Evolutionary conservation across 2,329 filamentous ascomycete species (phyloP).

Genomic region (Alternaria gansuensis): DNA sequence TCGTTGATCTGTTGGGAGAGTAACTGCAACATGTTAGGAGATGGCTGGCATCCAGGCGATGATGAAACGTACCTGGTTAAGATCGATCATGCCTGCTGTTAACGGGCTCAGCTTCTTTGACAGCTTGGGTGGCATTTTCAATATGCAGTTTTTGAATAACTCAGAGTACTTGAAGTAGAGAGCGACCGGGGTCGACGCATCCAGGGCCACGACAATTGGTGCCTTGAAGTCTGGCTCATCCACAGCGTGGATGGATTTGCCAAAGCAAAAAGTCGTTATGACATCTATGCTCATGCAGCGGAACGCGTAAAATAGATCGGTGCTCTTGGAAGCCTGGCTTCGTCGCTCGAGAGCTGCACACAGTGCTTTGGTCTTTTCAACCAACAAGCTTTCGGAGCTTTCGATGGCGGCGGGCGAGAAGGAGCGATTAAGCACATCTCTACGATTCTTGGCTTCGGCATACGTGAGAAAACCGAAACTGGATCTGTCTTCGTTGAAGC

Average conservation of each 20-base stretch:
- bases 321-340: constrained; percentile 27
- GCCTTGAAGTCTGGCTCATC: constrained; percentile 53
- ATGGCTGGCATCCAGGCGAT: neutral
- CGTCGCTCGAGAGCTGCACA: constrained; percentile 43
- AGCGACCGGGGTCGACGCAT: constrained; percentile 48
- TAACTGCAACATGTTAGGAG: constrained; percentile 28
- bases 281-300: constrained; percentile 36
- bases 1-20: constrained; percentile 46
- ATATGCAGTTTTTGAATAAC: constrained; percentile 49
- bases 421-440: constrained; percentile 54
- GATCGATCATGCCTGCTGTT: constrained; percentile 52
- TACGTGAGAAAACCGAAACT: constrained; percentile 56
- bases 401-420: constrained; percentile 55
- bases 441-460: constrained; percentile 53
- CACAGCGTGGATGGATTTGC: constrained; percentile 52
- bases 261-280: constrained; percentile 54
- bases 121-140: constrained; percentile 51
- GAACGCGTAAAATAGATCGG: constrained; percentile 41
- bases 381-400: constrained; percentile 50
- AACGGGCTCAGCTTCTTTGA: constrained; percentile 50
- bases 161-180: constrained; percentile 55
- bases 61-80: constrained; percentile 40
- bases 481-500: constrained; percentile 55
- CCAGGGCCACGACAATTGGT: constrained; percentile 56
- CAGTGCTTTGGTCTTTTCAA: constrained; percentile 49